phyloP scores from a whole-genome alignment of 2,329 filamentous ascomycete genomes.

The Peltaster fructicola region DNA sequence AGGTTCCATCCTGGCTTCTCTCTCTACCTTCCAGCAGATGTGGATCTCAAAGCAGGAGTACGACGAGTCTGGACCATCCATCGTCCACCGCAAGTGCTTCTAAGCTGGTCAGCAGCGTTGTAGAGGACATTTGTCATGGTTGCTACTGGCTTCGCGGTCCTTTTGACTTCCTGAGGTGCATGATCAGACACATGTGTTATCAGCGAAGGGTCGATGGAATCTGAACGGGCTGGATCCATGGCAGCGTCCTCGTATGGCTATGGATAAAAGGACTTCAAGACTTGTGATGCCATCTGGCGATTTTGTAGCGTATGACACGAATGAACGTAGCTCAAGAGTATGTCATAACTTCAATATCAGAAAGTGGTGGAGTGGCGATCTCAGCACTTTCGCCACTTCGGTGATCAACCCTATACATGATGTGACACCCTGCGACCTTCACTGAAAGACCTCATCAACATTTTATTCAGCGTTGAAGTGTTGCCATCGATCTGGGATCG shows the following conservation, averaged over 20 bases:
- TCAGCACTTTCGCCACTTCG: no score
- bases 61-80: slow-evolving; percentile 98
- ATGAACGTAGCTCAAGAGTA: no score
- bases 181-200: slow-evolving; percentile 10
- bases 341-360: no score
- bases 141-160: not conserved
- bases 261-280: no score
- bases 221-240: no score
- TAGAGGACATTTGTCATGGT: not conserved
- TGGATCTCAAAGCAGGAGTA: slow-evolving; percentile 99
- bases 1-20: slow-evolving; percentile 98
- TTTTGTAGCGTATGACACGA: no score
- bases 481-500: slow-evolving; percentile 1
- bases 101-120: slow-evolving; percentile 40
- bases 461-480: not conserved
- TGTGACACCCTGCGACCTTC: no score
- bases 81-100: slow-evolving; percentile 99
- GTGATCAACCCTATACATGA: no score
- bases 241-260: no score
- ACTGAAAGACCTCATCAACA: slow-evolving; percentile 1
- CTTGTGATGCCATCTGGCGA: no score
- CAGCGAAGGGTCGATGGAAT: no score
- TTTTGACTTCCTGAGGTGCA: slow-evolving; percentile 6
- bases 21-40: slow-evolving; percentile 99
- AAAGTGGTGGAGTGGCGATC: no score